Conservation (phyloP, 345 rosid genomes). For the Anastatica hierochuntica region DNA sequence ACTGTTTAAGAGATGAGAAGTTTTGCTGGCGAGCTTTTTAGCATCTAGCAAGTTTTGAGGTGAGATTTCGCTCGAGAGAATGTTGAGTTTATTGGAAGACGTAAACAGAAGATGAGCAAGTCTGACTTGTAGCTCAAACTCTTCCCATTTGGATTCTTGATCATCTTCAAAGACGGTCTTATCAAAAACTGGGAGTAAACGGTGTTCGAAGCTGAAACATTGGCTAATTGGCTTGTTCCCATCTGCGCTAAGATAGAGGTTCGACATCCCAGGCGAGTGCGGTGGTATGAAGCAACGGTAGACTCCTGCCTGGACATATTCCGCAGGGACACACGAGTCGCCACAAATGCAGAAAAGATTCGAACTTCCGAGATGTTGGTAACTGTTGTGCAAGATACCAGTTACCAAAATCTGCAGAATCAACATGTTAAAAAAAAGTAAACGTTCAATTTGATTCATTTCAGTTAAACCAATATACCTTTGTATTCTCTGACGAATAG, state of each 20-base stretch:
- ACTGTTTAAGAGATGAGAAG: constrained; percentile 41
- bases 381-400: constrained; percentile 63
- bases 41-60: constrained; percentile 55
- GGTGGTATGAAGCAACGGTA: constrained; percentile 70
- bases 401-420: constrained; percentile 54
- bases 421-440: background rate
- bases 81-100: constrained; percentile 46
- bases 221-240: constrained; percentile 78
- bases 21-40: constrained; percentile 48
- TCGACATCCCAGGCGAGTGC: constrained; percentile 60
- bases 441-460: too few relatives aligned
- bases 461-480: constrained; percentile 32
- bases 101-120: constrained; percentile 77
- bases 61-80: constrained; percentile 46
- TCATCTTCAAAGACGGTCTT: constrained; percentile 28
- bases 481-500: constrained; percentile 67
- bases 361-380: constrained; percentile 46
- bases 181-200: constrained; percentile 23
- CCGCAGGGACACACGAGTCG: constrained; percentile 45
- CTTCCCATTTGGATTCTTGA: constrained; percentile 48
- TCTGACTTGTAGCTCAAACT: constrained; percentile 63
- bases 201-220: constrained; percentile 63
- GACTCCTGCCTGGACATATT: constrained; percentile 65
- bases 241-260: constrained; percentile 65
- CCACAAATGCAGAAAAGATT: constrained; percentile 70